Percentiles rank a stretch among this genome's conserved stretches.
Evolutionary conservation across 345 rosid species (phyloP).

Genomic region (Eucalyptus pauciflora): DNA sequence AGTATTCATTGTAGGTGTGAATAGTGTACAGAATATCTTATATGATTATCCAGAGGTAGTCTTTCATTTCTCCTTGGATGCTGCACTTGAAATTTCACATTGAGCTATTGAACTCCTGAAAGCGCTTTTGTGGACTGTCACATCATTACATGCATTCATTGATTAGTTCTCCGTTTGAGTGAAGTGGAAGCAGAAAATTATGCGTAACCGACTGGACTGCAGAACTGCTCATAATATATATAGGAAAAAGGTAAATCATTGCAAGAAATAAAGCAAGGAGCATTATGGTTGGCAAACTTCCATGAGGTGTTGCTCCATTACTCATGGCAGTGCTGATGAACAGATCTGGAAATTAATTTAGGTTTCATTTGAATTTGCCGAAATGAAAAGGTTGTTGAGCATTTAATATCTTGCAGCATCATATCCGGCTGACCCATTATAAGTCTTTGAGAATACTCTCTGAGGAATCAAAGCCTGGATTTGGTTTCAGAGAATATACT

Average conservation of each 20-base stretch:
- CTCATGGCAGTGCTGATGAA: neutral
- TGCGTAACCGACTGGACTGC: neutral
- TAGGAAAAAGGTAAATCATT: neutral
- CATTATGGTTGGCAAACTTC: neutral
- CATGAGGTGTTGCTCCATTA: neutral
- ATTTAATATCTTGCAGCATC: neutral
- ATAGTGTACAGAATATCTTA: neutral
- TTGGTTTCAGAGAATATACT: neutral
- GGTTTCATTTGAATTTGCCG: neutral
- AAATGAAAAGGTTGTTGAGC: neutral
- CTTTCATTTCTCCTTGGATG: neutral
- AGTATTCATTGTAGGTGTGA: slow-evolving; percentile 24
- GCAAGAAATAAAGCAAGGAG: neutral
- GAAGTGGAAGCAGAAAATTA: neutral
- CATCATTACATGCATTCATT: neutral
- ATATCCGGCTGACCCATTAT: neutral
- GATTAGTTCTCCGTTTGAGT: neutral
- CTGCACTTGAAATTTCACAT: neutral
- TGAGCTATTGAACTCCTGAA: neutral
- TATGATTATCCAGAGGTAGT: neutral
- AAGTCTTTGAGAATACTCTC: neutral
- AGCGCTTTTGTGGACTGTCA: neutral
- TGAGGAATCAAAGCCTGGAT: neutral
- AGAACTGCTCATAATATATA: neutral
- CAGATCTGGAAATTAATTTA: neutral